These are phyloP conservation scores for Aspergillus awamori DNA, from an alignment of 2,329 filamentous ascomycete species.

Conservation along the genomic window DNA sequence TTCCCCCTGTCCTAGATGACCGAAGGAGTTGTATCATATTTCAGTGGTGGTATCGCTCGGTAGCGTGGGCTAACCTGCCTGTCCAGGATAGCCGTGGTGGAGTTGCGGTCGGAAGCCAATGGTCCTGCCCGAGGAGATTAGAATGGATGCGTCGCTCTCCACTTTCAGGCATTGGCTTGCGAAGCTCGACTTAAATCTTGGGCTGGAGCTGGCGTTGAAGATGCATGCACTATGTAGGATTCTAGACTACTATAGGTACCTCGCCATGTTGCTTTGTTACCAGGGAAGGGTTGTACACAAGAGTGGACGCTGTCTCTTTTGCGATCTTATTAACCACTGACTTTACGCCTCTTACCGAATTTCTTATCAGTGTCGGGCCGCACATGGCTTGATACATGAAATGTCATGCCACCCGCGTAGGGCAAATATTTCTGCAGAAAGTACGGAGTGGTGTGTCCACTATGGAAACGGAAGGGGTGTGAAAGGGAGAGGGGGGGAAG, in stretches of 20 bases:
- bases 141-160: slow-evolving; percentile 1
- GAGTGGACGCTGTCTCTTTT: background rate
- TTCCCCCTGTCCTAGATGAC: background rate
- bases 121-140: slow-evolving; percentile 4
- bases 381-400: background rate
- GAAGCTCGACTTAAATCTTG: slow-evolving; percentile 1
- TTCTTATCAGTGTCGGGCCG: background rate
- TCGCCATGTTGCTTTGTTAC: background rate
- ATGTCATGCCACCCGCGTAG: slow-evolving; percentile 8
- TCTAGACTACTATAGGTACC: background rate
- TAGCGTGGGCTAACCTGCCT: slow-evolving; percentile 3
- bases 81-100: slow-evolving; percentile 10
- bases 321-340: background rate
- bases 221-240: background rate
- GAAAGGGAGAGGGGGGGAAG: background rate
- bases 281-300: background rate
- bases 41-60: slow-evolving; percentile 3
- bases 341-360: background rate
- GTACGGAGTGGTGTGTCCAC: slow-evolving; percentile 2
- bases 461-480: background rate
- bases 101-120: slow-evolving; percentile 8
- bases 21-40: background rate
- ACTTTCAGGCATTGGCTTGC: slow-evolving; percentile 9
- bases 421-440: slow-evolving; percentile 1
- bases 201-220: background rate